phyloP scores from a whole-genome alignment of 306 rosid species.

The Arachis hypogaea region DNA sequence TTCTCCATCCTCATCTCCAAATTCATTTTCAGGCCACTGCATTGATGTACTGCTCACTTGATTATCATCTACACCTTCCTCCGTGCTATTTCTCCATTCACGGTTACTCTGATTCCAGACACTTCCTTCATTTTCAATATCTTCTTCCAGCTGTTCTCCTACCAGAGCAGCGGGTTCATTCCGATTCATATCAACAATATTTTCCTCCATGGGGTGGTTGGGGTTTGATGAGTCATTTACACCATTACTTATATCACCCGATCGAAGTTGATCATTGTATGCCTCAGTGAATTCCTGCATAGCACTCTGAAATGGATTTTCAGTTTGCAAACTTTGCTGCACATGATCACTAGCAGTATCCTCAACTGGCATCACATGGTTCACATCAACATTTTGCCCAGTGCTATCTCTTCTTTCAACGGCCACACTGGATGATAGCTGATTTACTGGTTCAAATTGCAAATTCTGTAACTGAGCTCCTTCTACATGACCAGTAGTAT shows the following conservation, averaged over 20 bases:
- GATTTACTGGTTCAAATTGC: constrained; percentile 46
- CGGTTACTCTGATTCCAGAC: constrained; percentile 50
- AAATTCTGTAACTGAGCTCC: constrained; percentile 46
- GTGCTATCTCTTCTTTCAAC: constrained; percentile 43
- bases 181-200: constrained; percentile 40
- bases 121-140: constrained; percentile 50
- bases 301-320: constrained; percentile 43
- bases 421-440: constrained; percentile 34
- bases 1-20: constrained; percentile 56
- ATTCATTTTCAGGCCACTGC: constrained; percentile 56
- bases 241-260: constrained; percentile 39
- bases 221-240: constrained; percentile 34
- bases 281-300: constrained; percentile 44
- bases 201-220: constrained; percentile 37
- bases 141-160: constrained; percentile 50
- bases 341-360: constrained; percentile 32
- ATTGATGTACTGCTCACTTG: constrained; percentile 48
- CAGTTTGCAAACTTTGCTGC: constrained; percentile 44
- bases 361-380: constrained; percentile 40
- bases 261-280: constrained; percentile 49
- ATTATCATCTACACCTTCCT: constrained; percentile 49
- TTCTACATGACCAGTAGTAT: constrained; percentile 46
- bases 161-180: constrained; percentile 54
- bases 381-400: constrained; percentile 45
- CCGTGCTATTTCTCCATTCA: constrained; percentile 50